Base-by-base conservation (phyloP, 2,329 filamentous ascomycete species). In the Fusarium subtropicale region DNA sequence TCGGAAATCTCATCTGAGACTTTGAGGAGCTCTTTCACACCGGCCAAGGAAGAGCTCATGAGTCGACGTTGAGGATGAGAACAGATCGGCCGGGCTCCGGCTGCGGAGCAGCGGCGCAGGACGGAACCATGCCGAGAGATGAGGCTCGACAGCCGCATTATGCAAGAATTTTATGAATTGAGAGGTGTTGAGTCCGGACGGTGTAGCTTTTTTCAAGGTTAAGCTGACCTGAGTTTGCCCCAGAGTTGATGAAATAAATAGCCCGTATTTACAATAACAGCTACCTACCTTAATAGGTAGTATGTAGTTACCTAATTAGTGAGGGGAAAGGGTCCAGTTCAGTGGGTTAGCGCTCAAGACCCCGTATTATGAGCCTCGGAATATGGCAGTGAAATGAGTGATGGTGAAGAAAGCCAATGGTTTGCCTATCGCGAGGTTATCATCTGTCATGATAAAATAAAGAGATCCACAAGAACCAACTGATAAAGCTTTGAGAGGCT, bases 1-100 rank as follows among this genome's bases (percentile, higher is more conserved):
- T 93, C 89, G 54, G 85, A 83, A 15, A 99, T 91, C 79, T 98
- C 95, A 52, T 95, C 91, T 1, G 93, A 94, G 42, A 97, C 84
- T 55, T 85, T 86, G 59, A 97, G 85, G 64, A 93, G 71, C 41
- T 78, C 72, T 60, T 76, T 76, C 33, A 85, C 71, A 15, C 76
- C 62, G 28, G 73, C 65, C 26, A 75, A 39, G 8, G 74, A 66
- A 26, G 69, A 67, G 13, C 62, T 75, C 64, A 71, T 64, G 36
- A 71, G 61, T 16, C 73, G 73, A 31, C 68, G 69, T 48, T 71
- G 71, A 48, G 62, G 26, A 34, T 69, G 68, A 45, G 62, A 31
- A 44, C 62, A 42, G 11, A 54, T 48, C 44, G 67, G 54, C 53
- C 71, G 69, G 52, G 65, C 45, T 47, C 41, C 66, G 52, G 61